Evolutionary conservation across 768 basidiomycete species (phyloP).

Genomic region (Rhodotorula babjevae): DNA sequence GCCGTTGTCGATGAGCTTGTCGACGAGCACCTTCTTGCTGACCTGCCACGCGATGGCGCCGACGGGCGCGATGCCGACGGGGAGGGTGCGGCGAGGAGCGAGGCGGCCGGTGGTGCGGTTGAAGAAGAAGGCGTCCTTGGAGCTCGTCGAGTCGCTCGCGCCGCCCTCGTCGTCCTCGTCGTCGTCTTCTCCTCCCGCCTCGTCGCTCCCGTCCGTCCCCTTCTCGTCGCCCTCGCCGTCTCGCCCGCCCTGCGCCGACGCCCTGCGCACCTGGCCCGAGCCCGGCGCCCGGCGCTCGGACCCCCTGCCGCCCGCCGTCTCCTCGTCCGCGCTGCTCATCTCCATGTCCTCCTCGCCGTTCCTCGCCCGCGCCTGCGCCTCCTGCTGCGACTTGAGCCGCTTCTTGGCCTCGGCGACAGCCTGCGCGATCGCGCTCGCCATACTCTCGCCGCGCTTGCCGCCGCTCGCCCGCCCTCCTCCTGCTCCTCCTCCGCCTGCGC

Average conservation of each 20-base stretch:
- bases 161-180: neutral
- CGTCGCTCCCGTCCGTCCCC: slow-evolving; percentile 1
- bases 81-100: neutral
- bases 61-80: slow-evolving; percentile 16
- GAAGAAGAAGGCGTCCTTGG: slow-evolving; percentile 19
- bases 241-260: slow-evolving; percentile 18
- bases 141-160: neutral
- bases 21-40: slow-evolving; percentile 22
- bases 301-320: too few relatives aligned
- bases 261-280: neutral
- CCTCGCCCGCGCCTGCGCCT: slow-evolving; percentile 3
- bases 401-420: slow-evolving; percentile 29
- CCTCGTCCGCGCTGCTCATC: slow-evolving; percentile 7
- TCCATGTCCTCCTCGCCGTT: slow-evolving; percentile 39
- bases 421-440: slow-evolving; percentile 21
- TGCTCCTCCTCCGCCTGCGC: too few relatives aligned
- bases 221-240: slow-evolving; percentile 31
- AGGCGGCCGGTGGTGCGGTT: neutral
- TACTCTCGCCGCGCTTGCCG: slow-evolving; percentile 3
- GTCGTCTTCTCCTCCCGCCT: neutral
- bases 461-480: neutral
- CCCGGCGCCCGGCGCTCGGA: too few relatives aligned
- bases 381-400: slow-evolving; percentile 33
- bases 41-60: slow-evolving; percentile 34
- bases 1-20: slow-evolving; percentile 35